Conservation (phyloP, 768 basidiomycete genomes). For the Mycena rosella region DNA sequence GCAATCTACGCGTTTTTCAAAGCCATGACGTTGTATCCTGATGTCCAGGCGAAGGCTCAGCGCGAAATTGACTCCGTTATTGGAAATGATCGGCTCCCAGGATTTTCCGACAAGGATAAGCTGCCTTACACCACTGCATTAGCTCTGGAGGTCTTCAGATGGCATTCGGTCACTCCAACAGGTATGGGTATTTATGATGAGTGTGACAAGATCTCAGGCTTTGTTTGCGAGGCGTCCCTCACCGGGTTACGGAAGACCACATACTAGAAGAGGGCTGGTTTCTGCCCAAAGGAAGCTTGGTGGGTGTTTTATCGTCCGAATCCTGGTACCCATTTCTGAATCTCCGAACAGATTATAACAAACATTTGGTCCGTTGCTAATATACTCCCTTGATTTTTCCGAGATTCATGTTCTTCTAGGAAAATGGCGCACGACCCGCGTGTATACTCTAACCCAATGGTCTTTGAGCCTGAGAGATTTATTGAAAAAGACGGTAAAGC, state of each 20-base stretch:
- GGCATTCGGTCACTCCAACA: slow-evolving; percentile 51
- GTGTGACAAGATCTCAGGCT: slow-evolving; percentile 27
- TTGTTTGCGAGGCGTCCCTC: slow-evolving; percentile 49
- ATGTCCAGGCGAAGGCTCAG: slow-evolving; percentile 53
- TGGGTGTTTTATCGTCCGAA: no score
- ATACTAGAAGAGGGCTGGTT: slow-evolving; percentile 58
- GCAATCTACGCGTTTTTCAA: slow-evolving; percentile 55
- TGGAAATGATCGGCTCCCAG: slow-evolving; percentile 54
- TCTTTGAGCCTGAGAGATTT: slow-evolving; percentile 63
- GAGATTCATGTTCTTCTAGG: slow-evolving; percentile 39
- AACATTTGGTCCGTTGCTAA: slow-evolving; percentile 48
- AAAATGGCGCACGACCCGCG: slow-evolving; percentile 57
- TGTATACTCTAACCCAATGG: slow-evolving; percentile 57
- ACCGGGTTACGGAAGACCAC: slow-evolving; percentile 58
- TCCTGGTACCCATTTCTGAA: background rate
- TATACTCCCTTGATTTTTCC: background rate
- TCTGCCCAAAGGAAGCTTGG: slow-evolving; percentile 55
- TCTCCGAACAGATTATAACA: slow-evolving; percentile 37
- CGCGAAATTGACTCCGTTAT: slow-evolving; percentile 56
- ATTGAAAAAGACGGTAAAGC: slow-evolving; percentile 50
- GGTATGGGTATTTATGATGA: slow-evolving; percentile 36
- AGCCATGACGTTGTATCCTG: slow-evolving; percentile 54
- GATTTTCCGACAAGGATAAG: slow-evolving; percentile 50
- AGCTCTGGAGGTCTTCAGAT: slow-evolving; percentile 52
- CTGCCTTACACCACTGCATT: slow-evolving; percentile 58